Conservation (phyloP, 768 basidiomycete genomes). For the Mycena galopus region DNA sequence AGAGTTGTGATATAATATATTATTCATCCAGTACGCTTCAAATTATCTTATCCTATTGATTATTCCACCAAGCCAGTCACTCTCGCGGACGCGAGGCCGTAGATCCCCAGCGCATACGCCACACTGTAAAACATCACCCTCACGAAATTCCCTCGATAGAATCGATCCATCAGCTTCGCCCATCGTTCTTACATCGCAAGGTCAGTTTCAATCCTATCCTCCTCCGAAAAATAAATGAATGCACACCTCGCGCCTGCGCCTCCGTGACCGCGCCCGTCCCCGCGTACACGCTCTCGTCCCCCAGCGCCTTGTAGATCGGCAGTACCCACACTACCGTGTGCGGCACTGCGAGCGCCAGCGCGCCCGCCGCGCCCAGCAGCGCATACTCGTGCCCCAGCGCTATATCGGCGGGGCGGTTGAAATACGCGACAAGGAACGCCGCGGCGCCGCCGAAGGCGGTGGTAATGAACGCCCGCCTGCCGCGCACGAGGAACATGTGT, state of each 20-base stretch:
- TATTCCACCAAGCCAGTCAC: not conserved
- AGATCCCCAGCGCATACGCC: slow-evolving; percentile 6
- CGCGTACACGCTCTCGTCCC: not conserved
- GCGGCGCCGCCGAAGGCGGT: not conserved
- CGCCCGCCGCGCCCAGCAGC: slow-evolving; percentile 3
- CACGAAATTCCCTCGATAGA: slow-evolving; percentile 4
- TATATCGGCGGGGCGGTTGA: slow-evolving; percentile 15
- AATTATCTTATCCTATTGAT: too few species aligned
- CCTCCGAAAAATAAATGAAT: not conserved
- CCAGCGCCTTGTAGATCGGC: slow-evolving; percentile 17
- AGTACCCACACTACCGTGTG: slow-evolving; percentile 19
- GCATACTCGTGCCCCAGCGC: slow-evolving; percentile 2
- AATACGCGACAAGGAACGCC: slow-evolving; percentile 20
- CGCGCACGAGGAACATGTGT: not conserved
- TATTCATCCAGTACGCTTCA: too few species aligned
- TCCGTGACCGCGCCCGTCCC: too few species aligned
- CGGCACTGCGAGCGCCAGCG: not conserved
- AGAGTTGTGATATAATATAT: too few species aligned
- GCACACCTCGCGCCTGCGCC: slow-evolving; percentile 6
- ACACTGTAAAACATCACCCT: not conserved
- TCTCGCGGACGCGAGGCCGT: not conserved
- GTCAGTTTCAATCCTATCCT: not conserved
- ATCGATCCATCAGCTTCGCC: slow-evolving; percentile 5
- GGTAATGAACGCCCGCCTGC: not conserved
- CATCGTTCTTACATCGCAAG: slow-evolving; percentile 3